phyloP scores from a whole-genome alignment of 352 stramenopile species.

The Globisporangium solare region DNA sequence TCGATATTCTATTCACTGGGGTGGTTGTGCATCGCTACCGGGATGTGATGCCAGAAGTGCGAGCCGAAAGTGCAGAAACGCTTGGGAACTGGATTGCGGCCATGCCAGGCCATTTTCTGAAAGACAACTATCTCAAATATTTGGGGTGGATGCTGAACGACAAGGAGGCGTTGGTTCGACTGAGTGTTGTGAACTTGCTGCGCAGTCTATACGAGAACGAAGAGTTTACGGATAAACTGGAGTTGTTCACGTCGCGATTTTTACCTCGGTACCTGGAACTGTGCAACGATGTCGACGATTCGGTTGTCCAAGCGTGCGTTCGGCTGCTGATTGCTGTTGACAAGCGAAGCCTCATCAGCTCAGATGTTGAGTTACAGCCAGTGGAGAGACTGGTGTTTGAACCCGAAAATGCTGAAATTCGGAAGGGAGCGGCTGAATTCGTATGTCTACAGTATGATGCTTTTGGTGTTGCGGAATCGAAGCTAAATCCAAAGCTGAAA shows the following conservation, averaged over 20 bases:
- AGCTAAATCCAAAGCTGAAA: constrained; percentile 55
- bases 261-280: constrained; percentile 73
- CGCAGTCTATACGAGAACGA: constrained; percentile 81
- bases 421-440: constrained; percentile 79
- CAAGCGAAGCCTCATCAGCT: constrained; percentile 77
- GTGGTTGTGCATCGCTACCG: constrained; percentile 84
- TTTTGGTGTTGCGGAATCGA: constrained; percentile 74
- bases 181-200: constrained; percentile 81
- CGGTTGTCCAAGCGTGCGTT: constrained; percentile 65
- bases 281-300: constrained; percentile 74
- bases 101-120: constrained; percentile 89
- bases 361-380: constrained; percentile 65
- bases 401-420: constrained; percentile 60
- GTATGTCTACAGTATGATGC: constrained; percentile 87
- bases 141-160: constrained; percentile 94
- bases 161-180: constrained; percentile 81
- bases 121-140: constrained; percentile 95
- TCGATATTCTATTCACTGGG: constrained; percentile 67
- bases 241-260: constrained; percentile 79
- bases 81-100: constrained; percentile 83
- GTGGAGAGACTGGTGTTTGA: constrained; percentile 85
- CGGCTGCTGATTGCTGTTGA: constrained; percentile 76
- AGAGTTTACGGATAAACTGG: constrained; percentile 51
- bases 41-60: constrained; percentile 92
- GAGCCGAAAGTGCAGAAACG: constrained; percentile 70